phyloP scores from a whole-genome alignment of 129 eudicot species.

The Glebionis coronaria region DNA sequence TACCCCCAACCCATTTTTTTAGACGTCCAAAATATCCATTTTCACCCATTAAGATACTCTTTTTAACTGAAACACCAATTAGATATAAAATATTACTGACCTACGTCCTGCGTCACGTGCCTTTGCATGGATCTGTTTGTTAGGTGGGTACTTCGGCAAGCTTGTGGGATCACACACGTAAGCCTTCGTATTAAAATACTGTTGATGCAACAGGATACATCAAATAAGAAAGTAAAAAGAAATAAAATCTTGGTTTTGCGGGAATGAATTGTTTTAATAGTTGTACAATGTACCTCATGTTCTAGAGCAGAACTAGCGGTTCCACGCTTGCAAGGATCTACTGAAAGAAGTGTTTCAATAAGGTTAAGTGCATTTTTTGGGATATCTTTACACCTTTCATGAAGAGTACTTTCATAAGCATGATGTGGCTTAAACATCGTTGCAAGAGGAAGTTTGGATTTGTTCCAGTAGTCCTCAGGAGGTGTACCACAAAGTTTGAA shows the following conservation, averaged over 20 bases:
- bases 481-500: conserved; percentile 85
- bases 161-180: conserved; percentile 76
- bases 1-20: not conserved
- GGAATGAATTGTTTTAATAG: not conserved
- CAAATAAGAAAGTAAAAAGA: not conserved
- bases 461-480: conserved; percentile 70
- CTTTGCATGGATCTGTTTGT: conserved; percentile 73
- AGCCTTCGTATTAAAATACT: conserved; percentile 74
- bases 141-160: conserved; percentile 82
- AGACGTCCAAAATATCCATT: too few species aligned
- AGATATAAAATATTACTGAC: conserved; percentile 28
- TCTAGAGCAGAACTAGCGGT: conserved; percentile 66
- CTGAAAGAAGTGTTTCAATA: conserved; percentile 59
- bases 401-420: conserved; percentile 61
- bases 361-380: conserved; percentile 64
- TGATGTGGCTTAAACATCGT: conserved; percentile 78
- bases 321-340: conserved; percentile 73
- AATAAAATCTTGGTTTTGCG: not conserved
- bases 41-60: too few species aligned
- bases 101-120: conserved; percentile 54
- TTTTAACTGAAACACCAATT: conserved; percentile 4
- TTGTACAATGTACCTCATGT: conserved; percentile 46
- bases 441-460: conserved; percentile 72
- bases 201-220: conserved; percentile 14
- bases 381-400: conserved; percentile 67